Percentiles rank a stretch among this genome's conserved stretches.
Conservation (phyloP, 441 rosid genomes). For the Melianthus villosus region DNA sequence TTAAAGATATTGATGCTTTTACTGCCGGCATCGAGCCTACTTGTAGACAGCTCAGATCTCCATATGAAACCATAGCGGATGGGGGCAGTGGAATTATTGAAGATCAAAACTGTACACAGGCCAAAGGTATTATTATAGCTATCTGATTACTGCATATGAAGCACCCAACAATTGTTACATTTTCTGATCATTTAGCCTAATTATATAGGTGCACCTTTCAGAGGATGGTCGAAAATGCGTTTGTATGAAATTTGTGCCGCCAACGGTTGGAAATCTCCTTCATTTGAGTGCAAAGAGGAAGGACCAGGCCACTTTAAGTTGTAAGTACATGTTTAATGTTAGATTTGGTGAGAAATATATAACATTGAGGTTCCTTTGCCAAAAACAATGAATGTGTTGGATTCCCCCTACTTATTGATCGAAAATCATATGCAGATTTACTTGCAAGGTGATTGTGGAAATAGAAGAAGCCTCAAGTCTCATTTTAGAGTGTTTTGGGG, state of each 20-base stretch:
- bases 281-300: constrained; percentile 48
- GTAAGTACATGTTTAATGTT: constrained; percentile 26
- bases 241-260: constrained; percentile 54
- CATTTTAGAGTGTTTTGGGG: constrained; percentile 51
- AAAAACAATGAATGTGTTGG: neutral
- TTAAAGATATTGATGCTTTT: constrained; percentile 8
- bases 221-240: constrained; percentile 39
- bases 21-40: constrained; percentile 11
- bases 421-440: constrained; percentile 36
- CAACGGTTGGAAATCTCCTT: constrained; percentile 65
- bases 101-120: constrained; percentile 12
- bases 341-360: neutral
- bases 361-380: neutral
- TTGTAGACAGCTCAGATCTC: constrained; percentile 6
- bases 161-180: constrained; percentile 6
- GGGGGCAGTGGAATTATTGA: constrained; percentile 12
- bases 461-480: constrained; percentile 34
- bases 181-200: constrained; percentile 6
- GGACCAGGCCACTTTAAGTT: constrained; percentile 62
- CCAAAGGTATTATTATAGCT: constrained; percentile 16
- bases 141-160: neutral
- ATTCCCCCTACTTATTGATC: neutral
- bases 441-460: constrained; percentile 38
- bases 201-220: constrained; percentile 30
- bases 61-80: constrained; percentile 8